These are phyloP conservation scores for Amylocystis lapponica DNA, from an alignment of 768 basidiomycete genomes.

Conservation along the genomic window DNA sequence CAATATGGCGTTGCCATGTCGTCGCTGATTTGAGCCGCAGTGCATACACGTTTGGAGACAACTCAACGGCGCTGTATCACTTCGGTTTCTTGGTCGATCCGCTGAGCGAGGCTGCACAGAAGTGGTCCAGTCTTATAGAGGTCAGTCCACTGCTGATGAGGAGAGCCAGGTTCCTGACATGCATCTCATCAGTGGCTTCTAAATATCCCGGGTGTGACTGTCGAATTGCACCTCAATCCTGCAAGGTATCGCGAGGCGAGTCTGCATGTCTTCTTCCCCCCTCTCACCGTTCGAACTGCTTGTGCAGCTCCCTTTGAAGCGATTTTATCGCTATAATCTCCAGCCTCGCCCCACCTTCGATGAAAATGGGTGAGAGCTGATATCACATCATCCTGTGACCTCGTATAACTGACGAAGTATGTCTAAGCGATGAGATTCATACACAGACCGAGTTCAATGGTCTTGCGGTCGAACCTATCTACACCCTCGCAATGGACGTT, in stretches of 20 bases:
- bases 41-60: constrained; percentile 64
- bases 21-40: too few species aligned
- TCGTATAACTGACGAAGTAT: not conserved
- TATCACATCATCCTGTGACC: constrained; percentile 1
- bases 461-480: constrained; percentile 82
- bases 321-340: constrained; percentile 84
- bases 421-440: constrained; percentile 48
- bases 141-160: constrained; percentile 32
- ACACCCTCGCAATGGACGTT: constrained; percentile 91
- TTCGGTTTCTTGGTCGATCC: constrained; percentile 79
- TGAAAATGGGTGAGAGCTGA: constrained; percentile 58
- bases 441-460: constrained; percentile 59
- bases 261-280: not conserved
- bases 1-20: too few species aligned
- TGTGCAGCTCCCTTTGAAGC: constrained; percentile 76
- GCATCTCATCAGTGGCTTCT: constrained; percentile 53
- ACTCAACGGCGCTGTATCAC: constrained; percentile 58
- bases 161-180: not conserved
- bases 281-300: not conserved
- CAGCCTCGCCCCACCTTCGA: constrained; percentile 55
- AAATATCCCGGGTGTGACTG: constrained; percentile 54
- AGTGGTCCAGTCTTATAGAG: constrained; percentile 75
- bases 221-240: constrained; percentile 82
- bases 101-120: constrained; percentile 76
- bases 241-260: constrained; percentile 59